phyloP scores from a whole-genome alignment of 1,139 yeast species.

The Saccharomyces hybrid region DNA sequence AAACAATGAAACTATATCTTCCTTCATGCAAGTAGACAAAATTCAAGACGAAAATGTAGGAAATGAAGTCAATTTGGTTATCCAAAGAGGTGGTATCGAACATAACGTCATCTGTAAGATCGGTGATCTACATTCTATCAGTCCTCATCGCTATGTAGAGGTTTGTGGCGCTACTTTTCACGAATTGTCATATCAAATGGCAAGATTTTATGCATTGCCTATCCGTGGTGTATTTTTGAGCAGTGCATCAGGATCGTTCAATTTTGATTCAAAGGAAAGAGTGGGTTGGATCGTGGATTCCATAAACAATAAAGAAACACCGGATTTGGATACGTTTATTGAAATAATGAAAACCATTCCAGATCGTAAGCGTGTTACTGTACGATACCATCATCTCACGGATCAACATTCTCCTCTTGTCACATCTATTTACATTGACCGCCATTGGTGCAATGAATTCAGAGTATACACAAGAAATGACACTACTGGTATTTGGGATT shows the following conservation, averaged over 20 bases:
- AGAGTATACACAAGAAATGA: slow-evolving; percentile 73
- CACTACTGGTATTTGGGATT: slow-evolving; percentile 82
- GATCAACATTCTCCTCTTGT: slow-evolving; percentile 71
- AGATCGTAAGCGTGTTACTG: slow-evolving; percentile 64
- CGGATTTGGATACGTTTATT: slow-evolving; percentile 64
- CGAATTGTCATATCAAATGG: slow-evolving; percentile 79
- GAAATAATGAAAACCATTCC: slow-evolving; percentile 74
- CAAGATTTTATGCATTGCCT: slow-evolving; percentile 76
- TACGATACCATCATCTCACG: slow-evolving; percentile 67
- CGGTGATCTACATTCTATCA: slow-evolving; percentile 70
- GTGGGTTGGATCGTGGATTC: slow-evolving; percentile 73
- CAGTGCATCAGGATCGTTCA: slow-evolving; percentile 73
- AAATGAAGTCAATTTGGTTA: slow-evolving; percentile 44
- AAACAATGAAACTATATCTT: slow-evolving; percentile 55
- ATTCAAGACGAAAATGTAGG: slow-evolving; percentile 70
- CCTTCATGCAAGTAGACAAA: slow-evolving; percentile 77
- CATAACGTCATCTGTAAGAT: slow-evolving; percentile 46
- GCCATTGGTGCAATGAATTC: slow-evolving; percentile 78
- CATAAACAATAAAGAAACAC: slow-evolving; percentile 66
- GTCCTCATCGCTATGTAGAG: slow-evolving; percentile 74
- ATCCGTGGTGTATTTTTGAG: slow-evolving; percentile 77
- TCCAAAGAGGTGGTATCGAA: slow-evolving; percentile 71
- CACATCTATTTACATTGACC: slow-evolving; percentile 59
- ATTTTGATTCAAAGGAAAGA: slow-evolving; percentile 49
- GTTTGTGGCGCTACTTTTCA: slow-evolving; percentile 86